Evolutionary conservation across 2,329 filamentous ascomycete genomes (phyloP).

Genomic region (Anisogramma anomala): DNA sequence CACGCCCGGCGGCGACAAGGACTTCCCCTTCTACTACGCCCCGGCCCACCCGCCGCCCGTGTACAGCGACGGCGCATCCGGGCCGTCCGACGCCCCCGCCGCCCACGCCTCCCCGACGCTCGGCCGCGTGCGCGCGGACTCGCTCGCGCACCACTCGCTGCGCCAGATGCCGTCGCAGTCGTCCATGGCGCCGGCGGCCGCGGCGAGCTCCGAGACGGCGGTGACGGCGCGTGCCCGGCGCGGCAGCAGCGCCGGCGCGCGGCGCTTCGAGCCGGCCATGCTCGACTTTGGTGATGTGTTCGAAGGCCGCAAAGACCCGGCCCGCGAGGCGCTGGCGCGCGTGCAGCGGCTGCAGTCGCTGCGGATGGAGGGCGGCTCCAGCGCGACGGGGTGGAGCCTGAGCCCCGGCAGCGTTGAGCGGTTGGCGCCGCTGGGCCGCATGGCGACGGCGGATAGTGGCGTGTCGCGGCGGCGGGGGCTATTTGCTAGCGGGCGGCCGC

Average conservation of each 20-base stretch:
- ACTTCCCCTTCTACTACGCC: conserved; percentile 51
- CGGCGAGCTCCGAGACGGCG: background rate
- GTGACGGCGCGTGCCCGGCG: conserved; percentile 11
- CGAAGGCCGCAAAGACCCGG: conserved; percentile 10
- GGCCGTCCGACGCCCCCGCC: conserved; percentile 1
- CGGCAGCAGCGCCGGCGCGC: conserved; percentile 6
- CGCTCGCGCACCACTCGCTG: background rate
- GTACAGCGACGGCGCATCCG: conserved; percentile 14
- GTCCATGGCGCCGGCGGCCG: too few relatives aligned
- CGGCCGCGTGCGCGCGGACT: conserved; percentile 4
- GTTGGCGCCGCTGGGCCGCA: conserved; percentile 1
- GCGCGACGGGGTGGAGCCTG: background rate
- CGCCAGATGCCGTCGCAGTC: conserved; percentile 5
- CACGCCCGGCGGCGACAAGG: conserved; percentile 54
- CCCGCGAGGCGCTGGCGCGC: conserved; percentile 2
- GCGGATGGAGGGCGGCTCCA: conserved; percentile 10
- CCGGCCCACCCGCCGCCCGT: conserved; percentile 23
- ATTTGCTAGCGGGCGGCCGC: conserved; percentile 10
- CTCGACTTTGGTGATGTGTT: conserved; percentile 13
- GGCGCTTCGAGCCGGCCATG: background rate
- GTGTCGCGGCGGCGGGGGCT: conserved; percentile 4
- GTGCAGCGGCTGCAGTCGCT: conserved; percentile 11
- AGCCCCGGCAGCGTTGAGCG: conserved; percentile 1
- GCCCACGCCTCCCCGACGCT: background rate
- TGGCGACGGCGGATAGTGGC: background rate